Evolutionary conservation across 768 basidiomycete species (phyloP).

Genomic region (Cystoderma amianthinum): DNA sequence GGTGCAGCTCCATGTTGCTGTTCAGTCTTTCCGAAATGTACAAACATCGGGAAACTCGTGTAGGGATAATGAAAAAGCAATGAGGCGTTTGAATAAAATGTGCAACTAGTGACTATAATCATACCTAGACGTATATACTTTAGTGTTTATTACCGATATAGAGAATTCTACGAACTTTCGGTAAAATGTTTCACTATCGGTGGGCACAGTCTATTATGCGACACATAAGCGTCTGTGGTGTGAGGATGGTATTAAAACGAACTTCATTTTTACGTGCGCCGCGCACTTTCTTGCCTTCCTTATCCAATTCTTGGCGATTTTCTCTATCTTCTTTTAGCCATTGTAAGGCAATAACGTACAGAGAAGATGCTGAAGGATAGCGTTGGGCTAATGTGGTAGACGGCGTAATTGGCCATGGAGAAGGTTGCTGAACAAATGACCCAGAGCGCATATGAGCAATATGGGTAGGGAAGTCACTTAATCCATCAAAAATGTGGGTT

Average conservation of each 20-base stretch:
- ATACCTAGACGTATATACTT: too few species aligned
- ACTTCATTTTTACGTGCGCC: slow-evolving; percentile 59
- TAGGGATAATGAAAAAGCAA: too few species aligned
- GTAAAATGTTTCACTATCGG: slow-evolving; percentile 82
- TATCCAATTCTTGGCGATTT: slow-evolving; percentile 51
- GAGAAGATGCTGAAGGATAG: slow-evolving; percentile 19
- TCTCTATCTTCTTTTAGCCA: slow-evolving; percentile 88
- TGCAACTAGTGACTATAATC: slow-evolving; percentile 35
- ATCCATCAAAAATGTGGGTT: slow-evolving; percentile 95
- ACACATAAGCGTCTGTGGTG: too few species aligned
- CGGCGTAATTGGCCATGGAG: slow-evolving; percentile 57
- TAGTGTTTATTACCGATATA: too few species aligned
- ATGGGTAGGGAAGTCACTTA: slow-evolving; percentile 89
- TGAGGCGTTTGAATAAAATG: too few species aligned
- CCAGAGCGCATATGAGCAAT: slow-evolving; percentile 90
- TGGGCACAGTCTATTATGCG: slow-evolving; percentile 51
- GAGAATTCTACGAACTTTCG: slow-evolving; percentile 56
- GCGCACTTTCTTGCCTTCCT: slow-evolving; percentile 44
- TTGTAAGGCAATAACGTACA: slow-evolving; percentile 72
- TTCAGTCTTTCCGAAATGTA: too few species aligned
- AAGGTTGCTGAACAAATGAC: slow-evolving; percentile 55
- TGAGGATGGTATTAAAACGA: too few species aligned
- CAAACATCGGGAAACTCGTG: too few species aligned
- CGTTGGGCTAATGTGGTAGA: slow-evolving; percentile 11
- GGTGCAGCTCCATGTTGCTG: too few species aligned